A percentile compares a stretch with the other conserved stretches of the same genome.
These are phyloP conservation scores for Bipolaris gigantea DNA, from an alignment of 2,329 filamentous ascomycete species.

Conservation along the genomic window DNA sequence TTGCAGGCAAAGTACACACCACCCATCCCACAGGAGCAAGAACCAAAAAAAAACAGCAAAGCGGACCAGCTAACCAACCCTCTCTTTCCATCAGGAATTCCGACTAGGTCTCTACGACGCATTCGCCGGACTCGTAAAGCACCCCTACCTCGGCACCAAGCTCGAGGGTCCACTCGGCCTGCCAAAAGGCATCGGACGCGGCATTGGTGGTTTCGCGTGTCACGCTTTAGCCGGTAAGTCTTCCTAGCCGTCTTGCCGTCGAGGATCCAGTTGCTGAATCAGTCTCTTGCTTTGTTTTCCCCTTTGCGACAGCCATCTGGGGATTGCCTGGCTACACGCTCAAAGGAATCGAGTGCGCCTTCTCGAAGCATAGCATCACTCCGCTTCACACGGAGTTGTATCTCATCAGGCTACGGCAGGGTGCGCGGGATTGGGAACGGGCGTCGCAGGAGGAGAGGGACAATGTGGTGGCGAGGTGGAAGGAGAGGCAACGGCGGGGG, in stretches of 20 bases:
- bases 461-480: background rate
- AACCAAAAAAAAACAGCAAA: background rate
- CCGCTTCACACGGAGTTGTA: constrained; percentile 16
- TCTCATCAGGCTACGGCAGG: constrained; percentile 14
- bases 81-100: constrained; percentile 56
- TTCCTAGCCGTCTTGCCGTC: too few relatives aligned
- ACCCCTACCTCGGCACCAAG: constrained; percentile 68
- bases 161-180: constrained; percentile 65
- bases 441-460: background rate
- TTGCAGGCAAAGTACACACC: constrained; percentile 61
- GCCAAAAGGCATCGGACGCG: constrained; percentile 37
- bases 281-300: too few relatives aligned
- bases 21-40: background rate
- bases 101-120: constrained; percentile 75
- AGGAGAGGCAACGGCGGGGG: background rate
- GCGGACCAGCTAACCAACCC: background rate
- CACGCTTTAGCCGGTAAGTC: constrained; percentile 2
- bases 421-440: background rate
- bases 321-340: constrained; percentile 17
- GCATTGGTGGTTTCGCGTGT: constrained; percentile 3
- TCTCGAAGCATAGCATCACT: constrained; percentile 12
- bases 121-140: constrained; percentile 72
- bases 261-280: too few relatives aligned
- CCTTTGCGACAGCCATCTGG: constrained; percentile 5
- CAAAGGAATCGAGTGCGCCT: constrained; percentile 13